These are phyloP conservation scores for Hortiboletus campestris DNA, from an alignment of 768 basidiomycete species.

Conservation along the genomic window DNA sequence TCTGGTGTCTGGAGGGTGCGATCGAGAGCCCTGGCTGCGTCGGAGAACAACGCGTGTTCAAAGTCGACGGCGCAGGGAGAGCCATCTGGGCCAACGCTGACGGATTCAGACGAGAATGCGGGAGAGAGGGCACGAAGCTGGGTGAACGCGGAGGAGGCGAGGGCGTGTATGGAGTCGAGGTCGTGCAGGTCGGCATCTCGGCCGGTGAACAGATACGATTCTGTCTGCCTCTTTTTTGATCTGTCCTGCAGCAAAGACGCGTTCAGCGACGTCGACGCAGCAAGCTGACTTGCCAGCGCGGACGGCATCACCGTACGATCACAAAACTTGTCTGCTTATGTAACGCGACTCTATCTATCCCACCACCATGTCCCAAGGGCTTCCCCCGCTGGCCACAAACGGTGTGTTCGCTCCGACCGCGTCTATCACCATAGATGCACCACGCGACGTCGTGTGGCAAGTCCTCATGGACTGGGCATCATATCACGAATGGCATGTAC, in stretches of 20 bases:
- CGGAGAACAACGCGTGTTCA: slow-evolving; percentile 77
- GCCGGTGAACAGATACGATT: slow-evolving; percentile 88
- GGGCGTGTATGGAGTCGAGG: slow-evolving; percentile 78
- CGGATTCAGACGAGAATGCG: slow-evolving; percentile 34
- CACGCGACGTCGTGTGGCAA: slow-evolving; percentile 58
- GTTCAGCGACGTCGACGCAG: slow-evolving; percentile 77
- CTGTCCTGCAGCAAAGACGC: slow-evolving; percentile 65
- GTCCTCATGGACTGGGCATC: slow-evolving; percentile 58
- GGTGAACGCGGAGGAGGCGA: slow-evolving; percentile 75
- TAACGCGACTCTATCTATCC: no score
- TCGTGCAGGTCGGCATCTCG: slow-evolving; percentile 84
- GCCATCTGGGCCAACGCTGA: slow-evolving; percentile 14
- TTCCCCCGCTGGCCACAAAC: slow-evolving; percentile 40
- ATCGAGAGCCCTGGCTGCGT: slow-evolving; percentile 71
- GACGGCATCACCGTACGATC: slow-evolving; percentile 45
- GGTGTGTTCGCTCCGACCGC: slow-evolving; percentile 49
- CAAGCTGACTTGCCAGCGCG: slow-evolving; percentile 79
- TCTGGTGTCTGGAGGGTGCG: slow-evolving; percentile 70
- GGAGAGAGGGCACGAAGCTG: slow-evolving; percentile 67
- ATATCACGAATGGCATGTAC: slow-evolving; percentile 59
- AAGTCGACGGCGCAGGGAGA: slow-evolving; percentile 38
- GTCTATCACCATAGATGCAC: slow-evolving; percentile 58
- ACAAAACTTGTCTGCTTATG: no score
- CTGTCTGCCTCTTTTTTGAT: slow-evolving; percentile 54
- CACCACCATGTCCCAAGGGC: slow-evolving; percentile 8